Conservation (phyloP, 768 basidiomycete genomes). For the Tulasnella sp. region DNA sequence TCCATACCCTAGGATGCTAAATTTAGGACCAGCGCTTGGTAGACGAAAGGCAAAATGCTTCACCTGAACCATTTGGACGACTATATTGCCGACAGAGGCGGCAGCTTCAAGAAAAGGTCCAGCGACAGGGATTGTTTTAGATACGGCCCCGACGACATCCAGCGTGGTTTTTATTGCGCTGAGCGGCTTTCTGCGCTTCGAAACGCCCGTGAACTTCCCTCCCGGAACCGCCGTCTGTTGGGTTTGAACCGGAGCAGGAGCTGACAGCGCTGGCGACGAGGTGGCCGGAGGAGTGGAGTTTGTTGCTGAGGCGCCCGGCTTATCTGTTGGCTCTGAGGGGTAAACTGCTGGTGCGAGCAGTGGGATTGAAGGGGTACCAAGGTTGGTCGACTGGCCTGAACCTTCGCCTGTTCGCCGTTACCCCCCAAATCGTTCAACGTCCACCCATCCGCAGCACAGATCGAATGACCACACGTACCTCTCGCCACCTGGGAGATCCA, state of each 20-base stretch:
- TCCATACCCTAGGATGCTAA: not conserved
- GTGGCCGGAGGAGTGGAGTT: not conserved
- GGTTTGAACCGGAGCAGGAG: not conserved
- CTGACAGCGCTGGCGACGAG: not conserved
- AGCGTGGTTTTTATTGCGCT: not conserved
- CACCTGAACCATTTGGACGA: not conserved
- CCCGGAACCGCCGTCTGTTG: not conserved
- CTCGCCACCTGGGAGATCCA: too few species aligned
- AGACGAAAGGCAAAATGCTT: not conserved
- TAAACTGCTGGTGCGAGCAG: too few species aligned
- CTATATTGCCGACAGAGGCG: not conserved
- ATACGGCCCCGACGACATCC: not conserved
- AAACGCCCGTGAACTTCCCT: not conserved
- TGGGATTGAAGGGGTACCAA: not conserved
- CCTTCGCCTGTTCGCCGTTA: too few species aligned
- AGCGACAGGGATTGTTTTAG: not conserved
- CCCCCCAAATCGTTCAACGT: too few species aligned
- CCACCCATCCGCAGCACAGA: too few species aligned
- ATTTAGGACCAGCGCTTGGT: not conserved
- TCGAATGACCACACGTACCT: not conserved
- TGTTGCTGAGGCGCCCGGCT: not conserved
- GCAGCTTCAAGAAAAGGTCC: not conserved
- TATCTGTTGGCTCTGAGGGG: too few species aligned
- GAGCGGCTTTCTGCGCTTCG: not conserved
- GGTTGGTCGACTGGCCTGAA: not conserved